Percentiles rank a stretch among this genome's conserved stretches.
Evolutionary conservation across 2,329 filamentous ascomycete species (phyloP).

Genomic region (Stachybotrys echinatus): DNA sequence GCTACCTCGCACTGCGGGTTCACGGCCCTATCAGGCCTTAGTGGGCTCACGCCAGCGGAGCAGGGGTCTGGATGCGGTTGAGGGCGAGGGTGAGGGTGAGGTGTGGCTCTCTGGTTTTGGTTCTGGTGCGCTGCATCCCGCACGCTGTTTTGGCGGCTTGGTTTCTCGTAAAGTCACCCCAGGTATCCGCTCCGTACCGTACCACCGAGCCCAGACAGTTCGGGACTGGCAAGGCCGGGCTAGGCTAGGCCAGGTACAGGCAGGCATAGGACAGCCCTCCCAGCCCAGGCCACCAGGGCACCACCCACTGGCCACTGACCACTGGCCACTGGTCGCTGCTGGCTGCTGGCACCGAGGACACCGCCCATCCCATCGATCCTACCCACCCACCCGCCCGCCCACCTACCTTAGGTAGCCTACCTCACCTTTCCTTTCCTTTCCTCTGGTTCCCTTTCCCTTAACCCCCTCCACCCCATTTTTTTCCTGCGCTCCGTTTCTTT

Average conservation of each 20-base stretch:
- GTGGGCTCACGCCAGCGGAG: neutral
- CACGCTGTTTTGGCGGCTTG: neutral
- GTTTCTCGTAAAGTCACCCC: neutral
- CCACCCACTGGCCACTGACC: too few relatives aligned
- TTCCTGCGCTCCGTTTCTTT: conserved; percentile 24
- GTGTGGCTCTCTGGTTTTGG: neutral
- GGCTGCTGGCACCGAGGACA: conserved; percentile 5
- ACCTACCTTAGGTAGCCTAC: too few relatives aligned
- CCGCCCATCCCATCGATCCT: conserved; percentile 15
- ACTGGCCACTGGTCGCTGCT: too few relatives aligned
- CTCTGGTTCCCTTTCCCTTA: conserved; percentile 3
- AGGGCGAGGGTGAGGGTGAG: neutral
- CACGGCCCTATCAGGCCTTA: neutral
- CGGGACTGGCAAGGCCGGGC: neutral
- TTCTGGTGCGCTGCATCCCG: neutral
- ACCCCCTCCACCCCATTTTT: conserved; percentile 27
- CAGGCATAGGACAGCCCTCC: conserved; percentile 4
- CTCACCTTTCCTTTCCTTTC: too few relatives aligned
- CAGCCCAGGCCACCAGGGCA: too few relatives aligned
- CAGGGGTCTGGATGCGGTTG: neutral
- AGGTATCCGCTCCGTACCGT: too few relatives aligned
- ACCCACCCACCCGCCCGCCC: conserved; percentile 30
- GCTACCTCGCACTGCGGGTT: neutral
- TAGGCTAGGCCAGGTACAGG: neutral
- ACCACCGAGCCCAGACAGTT: neutral